Evolutionary conservation across 352 stramenopile genomes (phyloP).

Genomic region (Globisporangium acanthophoron): DNA sequence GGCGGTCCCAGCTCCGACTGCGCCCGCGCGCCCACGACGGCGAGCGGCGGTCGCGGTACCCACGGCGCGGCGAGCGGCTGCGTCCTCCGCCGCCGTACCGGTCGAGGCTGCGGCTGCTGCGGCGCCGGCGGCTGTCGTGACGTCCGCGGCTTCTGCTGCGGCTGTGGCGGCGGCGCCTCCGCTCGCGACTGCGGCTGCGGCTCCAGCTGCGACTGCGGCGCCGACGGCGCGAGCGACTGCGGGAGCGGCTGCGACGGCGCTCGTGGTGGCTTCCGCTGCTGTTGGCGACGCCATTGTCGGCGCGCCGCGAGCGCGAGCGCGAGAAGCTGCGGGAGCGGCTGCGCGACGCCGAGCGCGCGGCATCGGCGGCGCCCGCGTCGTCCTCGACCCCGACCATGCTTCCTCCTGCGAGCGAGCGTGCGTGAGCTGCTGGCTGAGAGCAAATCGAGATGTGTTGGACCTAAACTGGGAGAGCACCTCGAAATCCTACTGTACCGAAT

Average conservation of each 20-base stretch:
- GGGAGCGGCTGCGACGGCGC: background rate
- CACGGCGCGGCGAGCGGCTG: constrained; percentile 7
- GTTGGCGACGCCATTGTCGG: background rate
- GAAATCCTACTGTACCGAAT: too few relatives aligned
- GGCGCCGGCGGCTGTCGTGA: constrained; percentile 6
- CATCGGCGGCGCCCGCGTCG: background rate
- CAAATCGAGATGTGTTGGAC: background rate
- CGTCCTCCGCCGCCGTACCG: constrained; percentile 2
- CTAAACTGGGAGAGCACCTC: too few relatives aligned
- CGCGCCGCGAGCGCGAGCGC: background rate
- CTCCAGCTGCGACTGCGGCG: background rate
- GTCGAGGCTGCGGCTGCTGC: constrained; percentile 9
- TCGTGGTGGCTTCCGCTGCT: background rate
- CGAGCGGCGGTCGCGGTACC: constrained; percentile 5
- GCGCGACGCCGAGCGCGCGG: background rate
- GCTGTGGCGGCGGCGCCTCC: background rate
- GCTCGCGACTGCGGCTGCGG: background rate
- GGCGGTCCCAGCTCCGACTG: constrained; percentile 2
- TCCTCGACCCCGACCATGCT: background rate
- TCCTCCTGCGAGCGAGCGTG: too few relatives aligned
- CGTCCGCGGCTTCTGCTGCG: constrained; percentile 3
- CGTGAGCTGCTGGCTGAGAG: background rate
- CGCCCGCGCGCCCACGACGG: constrained; percentile 1
- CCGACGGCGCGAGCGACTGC: constrained; percentile 1
- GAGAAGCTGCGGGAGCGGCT: background rate